A percentile compares a stretch with the other conserved stretches of the same genome.
Evolutionary conservation across 345 rosid species (phyloP).

Genomic region (Dipteronia dyeriana): DNA sequence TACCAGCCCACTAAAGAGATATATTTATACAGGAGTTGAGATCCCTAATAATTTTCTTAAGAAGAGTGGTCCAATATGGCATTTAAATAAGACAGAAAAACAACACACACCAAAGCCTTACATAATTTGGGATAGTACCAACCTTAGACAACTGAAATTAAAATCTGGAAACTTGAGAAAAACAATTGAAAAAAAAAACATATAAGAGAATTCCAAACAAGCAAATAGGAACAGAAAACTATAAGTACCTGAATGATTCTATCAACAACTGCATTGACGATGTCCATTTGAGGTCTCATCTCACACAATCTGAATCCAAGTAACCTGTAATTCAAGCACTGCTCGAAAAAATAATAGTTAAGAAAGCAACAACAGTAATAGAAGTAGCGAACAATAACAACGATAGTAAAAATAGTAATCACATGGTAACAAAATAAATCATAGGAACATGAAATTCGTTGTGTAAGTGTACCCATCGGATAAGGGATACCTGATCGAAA

Average conservation of each 20-base stretch:
- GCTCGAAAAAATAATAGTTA: conserved; percentile 18
- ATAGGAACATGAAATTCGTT: not conserved
- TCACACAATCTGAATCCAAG: conserved; percentile 81
- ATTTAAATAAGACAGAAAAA: conserved; percentile 3
- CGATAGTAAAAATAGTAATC: not conserved
- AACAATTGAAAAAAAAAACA: not conserved
- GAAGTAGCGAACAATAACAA: not conserved
- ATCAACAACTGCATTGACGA: conserved; percentile 41
- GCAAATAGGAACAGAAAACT: conserved; percentile 22
- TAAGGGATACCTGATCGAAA: conserved; percentile 61
- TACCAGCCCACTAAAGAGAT: not conserved
- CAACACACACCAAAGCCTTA: not conserved
- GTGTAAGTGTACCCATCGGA: conserved; percentile 3
- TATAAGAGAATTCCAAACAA: conserved; percentile 7
- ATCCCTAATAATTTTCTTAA: not conserved
- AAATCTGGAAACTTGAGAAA: not conserved
- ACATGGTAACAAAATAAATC: conserved; percentile 5
- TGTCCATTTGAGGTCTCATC: conserved; percentile 38
- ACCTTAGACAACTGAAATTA: conserved; percentile 1
- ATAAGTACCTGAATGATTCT: conserved; percentile 63
- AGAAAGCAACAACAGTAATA: conserved; percentile 10
- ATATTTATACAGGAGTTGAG: not conserved
- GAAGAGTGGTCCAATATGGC: not conserved
- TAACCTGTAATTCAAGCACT: conserved; percentile 84
- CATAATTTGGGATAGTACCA: not conserved